phyloP scores from a whole-genome alignment of 305 asterid species.

The Solanum hybrid region DNA sequence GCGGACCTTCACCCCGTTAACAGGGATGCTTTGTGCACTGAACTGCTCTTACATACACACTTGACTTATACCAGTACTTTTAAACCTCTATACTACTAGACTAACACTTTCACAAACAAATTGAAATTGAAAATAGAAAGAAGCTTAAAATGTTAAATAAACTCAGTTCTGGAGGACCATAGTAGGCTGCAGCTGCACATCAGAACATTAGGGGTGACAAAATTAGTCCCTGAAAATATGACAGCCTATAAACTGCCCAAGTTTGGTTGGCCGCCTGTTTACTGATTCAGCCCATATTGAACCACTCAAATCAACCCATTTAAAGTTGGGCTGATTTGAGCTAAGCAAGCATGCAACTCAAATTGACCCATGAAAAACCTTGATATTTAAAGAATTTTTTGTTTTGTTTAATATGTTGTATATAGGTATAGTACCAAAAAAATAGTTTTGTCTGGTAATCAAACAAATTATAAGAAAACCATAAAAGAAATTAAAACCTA shows the following conservation, averaged over 20 bases:
- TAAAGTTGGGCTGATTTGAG: not conserved
- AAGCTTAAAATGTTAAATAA: not conserved
- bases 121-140: not conserved
- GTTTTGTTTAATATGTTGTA: not conserved
- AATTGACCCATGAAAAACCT: not conserved
- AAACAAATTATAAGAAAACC: not conserved
- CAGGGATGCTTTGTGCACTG: not conserved
- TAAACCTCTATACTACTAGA: not conserved
- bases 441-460: not conserved
- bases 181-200: not conserved
- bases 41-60: not conserved
- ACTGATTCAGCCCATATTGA: not conserved
- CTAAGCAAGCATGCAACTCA: not conserved
- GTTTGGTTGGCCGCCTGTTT: not conserved
- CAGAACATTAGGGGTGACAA: not conserved
- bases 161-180: not conserved
- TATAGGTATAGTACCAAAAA: not conserved
- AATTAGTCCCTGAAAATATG: not conserved
- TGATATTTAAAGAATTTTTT: not conserved
- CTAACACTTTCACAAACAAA: not conserved
- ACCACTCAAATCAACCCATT: not conserved
- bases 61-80: not conserved
- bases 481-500: not conserved
- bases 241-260: not conserved
- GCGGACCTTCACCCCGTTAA: not conserved